Evolutionary conservation across 768 basidiomycete species (phyloP).

Genomic region (Tricholoma furcatifolium): DNA sequence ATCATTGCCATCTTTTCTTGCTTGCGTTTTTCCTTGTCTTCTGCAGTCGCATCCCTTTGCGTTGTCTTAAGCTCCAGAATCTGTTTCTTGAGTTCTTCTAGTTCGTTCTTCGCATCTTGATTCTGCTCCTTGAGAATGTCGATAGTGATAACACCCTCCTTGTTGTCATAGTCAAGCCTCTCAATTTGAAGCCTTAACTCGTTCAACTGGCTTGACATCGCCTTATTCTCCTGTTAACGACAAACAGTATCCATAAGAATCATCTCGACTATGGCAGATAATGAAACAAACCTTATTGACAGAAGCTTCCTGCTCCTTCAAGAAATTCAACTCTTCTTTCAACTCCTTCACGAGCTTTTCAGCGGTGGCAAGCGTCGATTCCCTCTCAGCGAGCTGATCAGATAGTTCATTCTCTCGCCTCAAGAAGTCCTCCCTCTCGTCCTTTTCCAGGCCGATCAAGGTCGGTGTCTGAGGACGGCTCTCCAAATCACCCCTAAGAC

Average conservation of each 20-base stretch:
- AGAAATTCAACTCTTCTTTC: conserved; percentile 82
- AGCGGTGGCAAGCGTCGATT: conserved; percentile 73
- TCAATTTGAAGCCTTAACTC: conserved; percentile 91
- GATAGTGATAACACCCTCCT: conserved; percentile 88
- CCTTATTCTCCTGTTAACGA: conserved; percentile 78
- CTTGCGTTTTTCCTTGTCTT: conserved; percentile 98
- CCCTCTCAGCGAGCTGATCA: conserved; percentile 90
- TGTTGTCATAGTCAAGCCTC: conserved; percentile 92
- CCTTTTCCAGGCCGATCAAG: conserved; percentile 85
- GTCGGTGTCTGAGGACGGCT: conserved; percentile 93
- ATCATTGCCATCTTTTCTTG: conserved; percentile 99
- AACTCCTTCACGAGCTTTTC: conserved; percentile 88
- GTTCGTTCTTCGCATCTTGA: conserved; percentile 77
- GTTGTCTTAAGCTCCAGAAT: conserved; percentile 75
- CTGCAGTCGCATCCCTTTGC: conserved; percentile 83
- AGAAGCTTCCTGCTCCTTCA: conserved; percentile 86
- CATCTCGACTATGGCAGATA: not conserved
- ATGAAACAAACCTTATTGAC: conserved; percentile 61
- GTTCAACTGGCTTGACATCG: conserved; percentile 89
- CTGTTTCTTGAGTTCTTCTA: conserved; percentile 86
- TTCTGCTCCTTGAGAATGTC: conserved; percentile 97
- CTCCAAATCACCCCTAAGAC: conserved; percentile 68
- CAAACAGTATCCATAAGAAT: not conserved
- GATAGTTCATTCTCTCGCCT: conserved; percentile 95
- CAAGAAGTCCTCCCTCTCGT: conserved; percentile 97